Evolutionary conservation across 2,329 filamentous ascomycete genomes (phyloP).

Genomic region (Monosporascus sp.): DNA sequence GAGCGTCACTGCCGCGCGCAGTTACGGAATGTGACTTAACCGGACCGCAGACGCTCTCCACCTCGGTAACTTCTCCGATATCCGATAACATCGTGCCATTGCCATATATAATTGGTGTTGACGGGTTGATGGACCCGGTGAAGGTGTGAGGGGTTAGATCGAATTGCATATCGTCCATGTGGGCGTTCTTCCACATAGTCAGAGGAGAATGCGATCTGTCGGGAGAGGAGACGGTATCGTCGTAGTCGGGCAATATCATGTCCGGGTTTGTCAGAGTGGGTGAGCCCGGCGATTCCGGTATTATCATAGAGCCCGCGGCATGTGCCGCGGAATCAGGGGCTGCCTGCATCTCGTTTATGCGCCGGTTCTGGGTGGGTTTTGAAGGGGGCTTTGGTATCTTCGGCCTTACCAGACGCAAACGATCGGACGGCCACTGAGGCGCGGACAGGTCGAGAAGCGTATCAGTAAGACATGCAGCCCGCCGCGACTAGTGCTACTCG

Average conservation of each 20-base stretch:
- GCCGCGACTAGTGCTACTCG: neutral
- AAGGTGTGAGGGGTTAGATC: slow-evolving; percentile 36
- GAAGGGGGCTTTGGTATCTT: neutral
- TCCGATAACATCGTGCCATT: slow-evolving; percentile 67
- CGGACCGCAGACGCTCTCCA: slow-evolving; percentile 43
- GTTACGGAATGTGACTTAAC: slow-evolving; percentile 31
- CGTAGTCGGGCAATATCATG: slow-evolving; percentile 82
- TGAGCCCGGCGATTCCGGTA: slow-evolving; percentile 55
- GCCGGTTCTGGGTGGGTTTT: slow-evolving; percentile 7
- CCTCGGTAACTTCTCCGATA: slow-evolving; percentile 54
- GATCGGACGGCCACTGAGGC: neutral
- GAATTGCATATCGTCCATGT: slow-evolving; percentile 36
- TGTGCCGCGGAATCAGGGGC: slow-evolving; percentile 15
- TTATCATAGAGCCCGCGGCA: slow-evolving; percentile 16
- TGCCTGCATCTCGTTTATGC: slow-evolving; percentile 17
- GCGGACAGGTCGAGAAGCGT: neutral
- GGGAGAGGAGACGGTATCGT: slow-evolving; percentile 50
- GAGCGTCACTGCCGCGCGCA: slow-evolving; percentile 24
- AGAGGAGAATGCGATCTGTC: slow-evolving; percentile 47
- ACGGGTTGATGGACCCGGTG: slow-evolving; percentile 44
- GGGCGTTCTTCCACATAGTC: slow-evolving; percentile 47
- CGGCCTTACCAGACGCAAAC: neutral
- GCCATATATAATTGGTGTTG: slow-evolving; percentile 63
- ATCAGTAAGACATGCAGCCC: neutral
- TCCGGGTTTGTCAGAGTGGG: slow-evolving; percentile 90